These are phyloP conservation scores for Hordeum vulgare DNA, from an alignment of 176 grass and related monocot genomes.

Conservation along the genomic window MorexV3_pseudomolecules_assembly NC_058520.1:582073678-582074177, in stretches of 20 bases:
- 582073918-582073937: slow-evolving; percentile 54
- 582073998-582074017: slow-evolving; percentile 72
- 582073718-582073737: not conserved
- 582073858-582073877: slow-evolving; percentile 49
- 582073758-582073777: not conserved
- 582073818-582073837: slow-evolving; percentile 78
- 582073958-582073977: slow-evolving; percentile 35
- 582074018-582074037: slow-evolving; percentile 76
- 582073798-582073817: not conserved
- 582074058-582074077: not conserved
- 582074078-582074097: not conserved
- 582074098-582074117: not conserved
- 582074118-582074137: not conserved
- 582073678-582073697: not conserved
- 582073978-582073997: slow-evolving; percentile 58
- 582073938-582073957: slow-evolving; percentile 43
- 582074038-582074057: slow-evolving; percentile 59
- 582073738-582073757: not conserved
- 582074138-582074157: not conserved
- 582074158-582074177: slow-evolving; percentile 83
- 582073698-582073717: not conserved
- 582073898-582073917: slow-evolving; percentile 63
- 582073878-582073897: slow-evolving; percentile 64
- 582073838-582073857: slow-evolving; percentile 63
- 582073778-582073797: not conserved